Evolutionary conservation across 768 basidiomycete species (phyloP), one percentile per base, ranked within the genome.

Genomic region (Imleria badia): DNA sequence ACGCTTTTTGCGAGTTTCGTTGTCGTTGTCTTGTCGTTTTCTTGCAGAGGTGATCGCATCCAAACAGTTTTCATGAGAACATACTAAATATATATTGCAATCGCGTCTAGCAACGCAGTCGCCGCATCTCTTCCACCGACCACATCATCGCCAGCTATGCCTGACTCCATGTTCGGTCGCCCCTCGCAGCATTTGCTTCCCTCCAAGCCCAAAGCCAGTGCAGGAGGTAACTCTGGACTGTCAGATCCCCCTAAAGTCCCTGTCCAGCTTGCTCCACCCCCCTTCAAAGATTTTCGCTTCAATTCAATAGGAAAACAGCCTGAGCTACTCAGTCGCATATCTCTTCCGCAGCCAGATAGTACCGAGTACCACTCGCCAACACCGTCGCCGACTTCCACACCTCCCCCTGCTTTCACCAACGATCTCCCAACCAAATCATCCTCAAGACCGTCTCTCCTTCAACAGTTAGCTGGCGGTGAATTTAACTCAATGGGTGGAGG

Each of bases 221-320:
- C 55, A 0, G 52, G 15, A 7, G 26, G 23, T 20, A 35, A 20
- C 23, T 19, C 23, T 11, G 34, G 50, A 11, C 15, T 22, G 19
- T 30, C 56, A 30, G 47, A 47, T 22, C 45, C 55, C 9, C 40
- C 48, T n/a, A 6, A 48, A 19, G 19, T 55, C 54, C 51, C 70
- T 59, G 51, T 65, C 13, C 52, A 50, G 13, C 20, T 33, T 5
- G 40, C 35, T 1, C 46, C 61, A 19, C 61, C 31, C 22, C 58
- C 58, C 40, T 76, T 82, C 51, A 58, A 74, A n/a, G 64, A 71
- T 49, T 75, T 85, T 63, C 72, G 70, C 26, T 86, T 85, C 63
- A 66, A 59, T 12, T 76, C 67, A 5, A 86, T 87, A 38, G 84
- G 84, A 29, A 76, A 81, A 61, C 67, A 72, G 54, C 83, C 84